Evolutionary conservation across 2,329 filamentous ascomycete genomes (phyloP).

Genomic region (Coniochaeta sp.): DNA sequence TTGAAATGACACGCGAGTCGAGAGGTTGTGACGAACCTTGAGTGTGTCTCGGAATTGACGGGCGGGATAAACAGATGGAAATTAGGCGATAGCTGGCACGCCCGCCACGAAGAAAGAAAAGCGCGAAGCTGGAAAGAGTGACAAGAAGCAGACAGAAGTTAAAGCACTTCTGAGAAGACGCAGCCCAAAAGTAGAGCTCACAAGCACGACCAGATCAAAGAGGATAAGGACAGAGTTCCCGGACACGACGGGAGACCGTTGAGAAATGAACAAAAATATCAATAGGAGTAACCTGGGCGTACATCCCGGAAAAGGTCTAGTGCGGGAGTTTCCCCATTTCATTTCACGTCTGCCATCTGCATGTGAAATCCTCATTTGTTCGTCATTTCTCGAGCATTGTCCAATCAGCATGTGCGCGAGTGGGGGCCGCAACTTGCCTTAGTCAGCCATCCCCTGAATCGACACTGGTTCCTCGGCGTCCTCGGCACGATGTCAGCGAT

Average conservation of each 20-base stretch:
- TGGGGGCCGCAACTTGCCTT: no score
- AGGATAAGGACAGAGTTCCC: conserved; percentile 5
- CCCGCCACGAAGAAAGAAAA: conserved; percentile 14
- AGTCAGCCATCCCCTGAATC: neutral
- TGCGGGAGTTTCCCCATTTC: conserved; percentile 10
- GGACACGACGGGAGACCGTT: neutral
- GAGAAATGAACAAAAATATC: conserved; percentile 13
- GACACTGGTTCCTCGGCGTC: neutral
- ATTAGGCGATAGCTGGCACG: conserved; percentile 2
- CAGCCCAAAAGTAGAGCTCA: conserved; percentile 11
- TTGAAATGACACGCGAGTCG: neutral
- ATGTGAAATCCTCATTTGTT: conserved; percentile 15
- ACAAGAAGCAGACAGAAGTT: conserved; percentile 21
- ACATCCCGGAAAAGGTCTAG: conserved; percentile 11
- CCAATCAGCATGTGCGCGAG: conserved; percentile 12
- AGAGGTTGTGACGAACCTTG: neutral
- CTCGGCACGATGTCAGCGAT: neutral
- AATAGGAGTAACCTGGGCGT: conserved; percentile 9
- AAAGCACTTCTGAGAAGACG: conserved; percentile 19
- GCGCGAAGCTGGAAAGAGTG: conserved; percentile 32
- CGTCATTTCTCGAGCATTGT: conserved; percentile 1
- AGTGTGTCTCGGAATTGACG: neutral
- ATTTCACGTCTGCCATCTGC: conserved; percentile 18
- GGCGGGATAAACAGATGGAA: neutral
- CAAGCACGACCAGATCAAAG: conserved; percentile 6